Evolutionary conservation across 345 rosid genomes (phyloP).

Genomic region (Camelina sativa): DNA sequence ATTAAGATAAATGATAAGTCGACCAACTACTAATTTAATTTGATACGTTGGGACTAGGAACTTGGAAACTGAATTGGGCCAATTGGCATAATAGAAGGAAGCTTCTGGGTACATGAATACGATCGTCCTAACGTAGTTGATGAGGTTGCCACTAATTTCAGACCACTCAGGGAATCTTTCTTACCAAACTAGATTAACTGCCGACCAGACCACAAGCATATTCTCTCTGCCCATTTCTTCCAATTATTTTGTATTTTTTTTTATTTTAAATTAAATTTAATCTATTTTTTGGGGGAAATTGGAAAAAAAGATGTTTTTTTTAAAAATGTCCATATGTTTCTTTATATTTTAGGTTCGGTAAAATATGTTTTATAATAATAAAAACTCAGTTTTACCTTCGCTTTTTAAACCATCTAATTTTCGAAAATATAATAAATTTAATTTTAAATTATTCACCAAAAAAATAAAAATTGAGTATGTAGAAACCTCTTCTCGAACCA

Average conservation of each 20-base stretch:
- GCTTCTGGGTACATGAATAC: slow-evolving; percentile 1
- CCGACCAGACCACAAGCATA: slow-evolving; percentile 47
- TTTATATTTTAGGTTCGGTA: too few species aligned
- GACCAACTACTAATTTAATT: slow-evolving; percentile 16
- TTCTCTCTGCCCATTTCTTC: slow-evolving; percentile 39
- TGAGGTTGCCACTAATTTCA: slow-evolving; percentile 27
- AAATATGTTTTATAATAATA: too few species aligned
- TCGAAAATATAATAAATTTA: too few species aligned
- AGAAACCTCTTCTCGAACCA: too few species aligned
- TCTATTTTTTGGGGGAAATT: background rate
- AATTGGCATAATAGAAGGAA: background rate
- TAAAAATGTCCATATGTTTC: too few species aligned
- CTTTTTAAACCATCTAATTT: too few species aligned
- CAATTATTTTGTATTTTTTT: background rate
- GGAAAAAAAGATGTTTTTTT: too few species aligned
- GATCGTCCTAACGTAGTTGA: slow-evolving; percentile 23
- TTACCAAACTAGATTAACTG: slow-evolving; percentile 47
- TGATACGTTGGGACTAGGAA: slow-evolving; percentile 14
- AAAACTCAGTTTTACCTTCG: too few species aligned
- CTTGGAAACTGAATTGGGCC: slow-evolving; percentile 2
- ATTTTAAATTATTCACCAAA: too few species aligned
- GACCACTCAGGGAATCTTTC: slow-evolving; percentile 40
- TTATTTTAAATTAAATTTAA: background rate
- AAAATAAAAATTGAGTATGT: too few species aligned
- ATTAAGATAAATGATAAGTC: background rate